These are phyloP conservation scores for Fusarium sp. DNA, from an alignment of 2,329 filamentous ascomycete species.

Conservation along the genomic window DNA sequence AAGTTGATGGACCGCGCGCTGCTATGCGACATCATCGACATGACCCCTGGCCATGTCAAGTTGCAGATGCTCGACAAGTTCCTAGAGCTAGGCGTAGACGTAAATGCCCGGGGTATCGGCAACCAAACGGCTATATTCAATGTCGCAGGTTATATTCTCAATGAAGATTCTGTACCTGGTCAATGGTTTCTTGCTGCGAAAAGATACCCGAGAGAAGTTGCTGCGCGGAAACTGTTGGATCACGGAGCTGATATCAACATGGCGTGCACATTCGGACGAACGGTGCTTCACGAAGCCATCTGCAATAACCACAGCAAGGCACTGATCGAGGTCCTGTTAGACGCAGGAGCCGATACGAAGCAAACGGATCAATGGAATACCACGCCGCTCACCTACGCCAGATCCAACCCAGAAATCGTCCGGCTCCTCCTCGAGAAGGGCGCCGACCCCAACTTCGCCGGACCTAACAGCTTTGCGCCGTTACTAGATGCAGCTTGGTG, in stretches of 20 bases:
- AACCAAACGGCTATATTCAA: not conserved
- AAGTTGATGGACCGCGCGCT: not conserved
- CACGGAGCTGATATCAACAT: not conserved
- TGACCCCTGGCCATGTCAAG: fast-evolving
- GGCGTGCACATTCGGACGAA: not conserved
- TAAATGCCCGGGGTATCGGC: not conserved
- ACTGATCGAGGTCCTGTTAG: not conserved
- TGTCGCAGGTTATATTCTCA: not conserved
- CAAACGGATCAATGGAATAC: too few relatives aligned
- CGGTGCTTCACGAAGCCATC: not conserved
- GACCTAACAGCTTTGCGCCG: fast-evolving
- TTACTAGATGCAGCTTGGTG: not conserved
- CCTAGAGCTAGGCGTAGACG: slow-evolving; percentile 6
- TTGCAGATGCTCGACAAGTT: not conserved
- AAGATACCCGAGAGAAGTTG: not conserved
- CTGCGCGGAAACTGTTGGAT: not conserved
- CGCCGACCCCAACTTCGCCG: not conserved
- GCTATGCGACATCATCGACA: not conserved
- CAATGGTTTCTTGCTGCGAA: not conserved
- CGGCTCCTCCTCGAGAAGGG: slow-evolving; percentile 1
- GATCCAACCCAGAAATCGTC: not conserved
- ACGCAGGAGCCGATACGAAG: not conserved
- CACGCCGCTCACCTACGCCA: not conserved
- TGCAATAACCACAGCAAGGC: not conserved
- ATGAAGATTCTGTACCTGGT: not conserved